These are phyloP conservation scores for Lactifluus subvellereus DNA, from an alignment of 768 basidiomycete species.

Conservation along the genomic window DNA sequence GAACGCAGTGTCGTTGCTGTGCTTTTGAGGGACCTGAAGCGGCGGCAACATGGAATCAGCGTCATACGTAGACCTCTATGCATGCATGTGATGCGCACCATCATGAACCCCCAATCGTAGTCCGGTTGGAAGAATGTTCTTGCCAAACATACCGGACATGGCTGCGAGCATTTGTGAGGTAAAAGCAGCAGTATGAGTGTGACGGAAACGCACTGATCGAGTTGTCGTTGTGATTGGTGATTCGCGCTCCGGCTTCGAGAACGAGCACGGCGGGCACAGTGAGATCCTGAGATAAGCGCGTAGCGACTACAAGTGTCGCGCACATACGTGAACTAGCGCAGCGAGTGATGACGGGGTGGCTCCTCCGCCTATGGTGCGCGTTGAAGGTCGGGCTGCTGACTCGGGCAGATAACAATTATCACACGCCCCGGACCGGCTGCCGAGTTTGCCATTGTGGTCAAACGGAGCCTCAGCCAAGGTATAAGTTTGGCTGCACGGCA, in stretches of 20 bases:
- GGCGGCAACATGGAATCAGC: no score
- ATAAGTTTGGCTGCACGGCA: no score
- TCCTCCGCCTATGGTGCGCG: background rate
- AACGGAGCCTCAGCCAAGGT: no score
- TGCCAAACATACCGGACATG: conserved; percentile 17
- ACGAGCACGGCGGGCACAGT: conserved; percentile 25
- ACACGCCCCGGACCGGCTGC: no score
- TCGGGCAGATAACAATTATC: no score
- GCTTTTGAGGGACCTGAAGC: conserved; percentile 22
- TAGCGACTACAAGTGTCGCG: conserved; percentile 26
- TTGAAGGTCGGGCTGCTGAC: background rate
- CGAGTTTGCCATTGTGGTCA: no score
- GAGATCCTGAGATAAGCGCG: conserved; percentile 28
- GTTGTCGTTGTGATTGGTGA: conserved; percentile 19
- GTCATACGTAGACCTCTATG: background rate
- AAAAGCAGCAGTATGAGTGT: background rate
- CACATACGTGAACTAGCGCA: background rate
- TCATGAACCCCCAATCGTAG: conserved; percentile 25
- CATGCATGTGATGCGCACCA: background rate
- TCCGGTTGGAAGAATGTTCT: conserved; percentile 21
- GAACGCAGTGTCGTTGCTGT: conserved; percentile 10
- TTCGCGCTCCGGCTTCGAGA: conserved; percentile 28
- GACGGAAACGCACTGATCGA: conserved; percentile 9
- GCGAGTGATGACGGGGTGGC: background rate
- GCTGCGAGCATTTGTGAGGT: background rate